phyloP scores from a whole-genome alignment of 208 protist species.

The Wallacemonas collosoma region DNA sequence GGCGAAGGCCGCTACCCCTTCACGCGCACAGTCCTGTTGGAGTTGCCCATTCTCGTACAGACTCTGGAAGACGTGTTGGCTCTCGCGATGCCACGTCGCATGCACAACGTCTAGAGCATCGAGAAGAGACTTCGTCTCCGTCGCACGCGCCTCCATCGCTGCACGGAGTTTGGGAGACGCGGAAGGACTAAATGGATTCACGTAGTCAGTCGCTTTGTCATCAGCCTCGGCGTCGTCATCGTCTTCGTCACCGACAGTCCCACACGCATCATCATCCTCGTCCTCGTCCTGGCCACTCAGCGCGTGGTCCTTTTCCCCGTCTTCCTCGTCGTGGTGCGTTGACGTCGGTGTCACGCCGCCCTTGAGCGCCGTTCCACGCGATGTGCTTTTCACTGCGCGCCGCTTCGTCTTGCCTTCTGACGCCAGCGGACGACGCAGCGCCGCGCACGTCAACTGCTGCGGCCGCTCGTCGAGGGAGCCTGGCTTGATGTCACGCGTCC shows the following conservation, averaged over 20 bases:
- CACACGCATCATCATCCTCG: neutral
- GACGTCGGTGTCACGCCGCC: neutral
- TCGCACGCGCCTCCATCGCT: conserved; percentile 4
- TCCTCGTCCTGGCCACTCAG: neutral
- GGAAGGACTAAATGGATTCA: conserved; percentile 15
- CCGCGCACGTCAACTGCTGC: too few relatives aligned
- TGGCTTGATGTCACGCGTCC: too few relatives aligned
- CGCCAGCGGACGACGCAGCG: too few relatives aligned
- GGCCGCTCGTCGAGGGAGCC: too few relatives aligned
- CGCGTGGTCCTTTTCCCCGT: neutral
- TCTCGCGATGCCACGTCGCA: conserved; percentile 2
- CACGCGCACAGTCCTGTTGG: conserved; percentile 12
- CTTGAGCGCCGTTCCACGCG: neutral
- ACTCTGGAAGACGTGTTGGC: neutral
- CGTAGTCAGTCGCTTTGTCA: neutral
- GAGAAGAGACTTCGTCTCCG: neutral
- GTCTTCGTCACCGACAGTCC: neutral
- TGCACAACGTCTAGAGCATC: conserved; percentile 1
- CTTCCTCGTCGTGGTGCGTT: neutral
- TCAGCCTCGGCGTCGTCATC: neutral
- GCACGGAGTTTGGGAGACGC: conserved; percentile 3
- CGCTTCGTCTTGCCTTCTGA: too few relatives aligned
- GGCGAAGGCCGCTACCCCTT: conserved; percentile 16
- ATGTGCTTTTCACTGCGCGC: too few relatives aligned
- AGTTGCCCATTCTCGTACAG: conserved; percentile 19